Evolutionary conservation across 2,329 filamentous ascomycete genomes (phyloP).

Genomic region (Arthrobotrys megalospora): DNA sequence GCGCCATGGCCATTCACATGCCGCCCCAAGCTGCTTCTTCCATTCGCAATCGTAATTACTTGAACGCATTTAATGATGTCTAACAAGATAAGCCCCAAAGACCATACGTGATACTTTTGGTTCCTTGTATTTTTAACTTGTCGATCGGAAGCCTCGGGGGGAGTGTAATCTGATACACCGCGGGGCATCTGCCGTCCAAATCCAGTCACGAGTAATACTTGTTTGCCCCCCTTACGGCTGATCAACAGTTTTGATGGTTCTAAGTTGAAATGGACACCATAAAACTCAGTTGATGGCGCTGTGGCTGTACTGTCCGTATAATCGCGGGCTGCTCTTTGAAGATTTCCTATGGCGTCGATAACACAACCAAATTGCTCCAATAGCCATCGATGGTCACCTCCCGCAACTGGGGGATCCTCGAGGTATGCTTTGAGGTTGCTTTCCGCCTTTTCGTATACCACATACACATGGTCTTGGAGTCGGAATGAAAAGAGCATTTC

Average conservation of each 20-base stretch:
- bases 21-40: neutral
- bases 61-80: slow-evolving; percentile 1
- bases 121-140: neutral
- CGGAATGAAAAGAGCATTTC: slow-evolving; percentile 11
- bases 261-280: neutral
- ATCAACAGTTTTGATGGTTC: neutral
- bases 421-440: neutral
- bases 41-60: neutral
- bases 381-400: neutral
- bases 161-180: neutral
- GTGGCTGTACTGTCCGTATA: neutral
- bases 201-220: neutral
- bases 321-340: neutral
- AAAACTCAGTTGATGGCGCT: slow-evolving; percentile 1
- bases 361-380: slow-evolving; percentile 1
- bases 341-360: neutral
- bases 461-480: neutral
- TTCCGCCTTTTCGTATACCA: slow-evolving; percentile 1
- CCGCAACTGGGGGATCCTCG: neutral
- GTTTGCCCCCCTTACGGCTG: neutral
- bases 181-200: neutral
- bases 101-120: slow-evolving; percentile 3
- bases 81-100: neutral
- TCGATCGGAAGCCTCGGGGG: neutral
- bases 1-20: neutral